Base-by-base conservation (phyloP, 164 flowering plant genomes). In the Umbilicus rupestris region DNA sequence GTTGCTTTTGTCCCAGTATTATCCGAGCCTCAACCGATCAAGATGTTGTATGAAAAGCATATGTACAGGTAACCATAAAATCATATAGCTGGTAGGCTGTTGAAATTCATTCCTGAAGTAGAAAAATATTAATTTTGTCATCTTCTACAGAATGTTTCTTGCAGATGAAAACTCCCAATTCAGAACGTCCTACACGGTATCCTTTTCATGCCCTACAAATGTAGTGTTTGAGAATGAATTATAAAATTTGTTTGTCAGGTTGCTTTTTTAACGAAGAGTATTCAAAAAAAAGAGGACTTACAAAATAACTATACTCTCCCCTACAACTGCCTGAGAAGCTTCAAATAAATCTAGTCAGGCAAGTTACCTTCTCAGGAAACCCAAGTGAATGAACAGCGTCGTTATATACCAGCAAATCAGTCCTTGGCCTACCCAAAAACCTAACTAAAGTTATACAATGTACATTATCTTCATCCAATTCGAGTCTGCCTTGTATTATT, bases 31-130 rank as follows among this genome's bases (percentile, higher is more conserved):
- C 67, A 94, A 94, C 68, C 86, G 99, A 42, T 91, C 99, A 64
- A 87, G 87, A 83, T 94, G 99, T 82, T 94, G 99, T 83, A 73
- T 68, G 77, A 94, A 94, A 79, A 87, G 99, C 76, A 94, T 94
- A 73, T 94, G 99, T 69, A 94, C 99, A 81, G 99, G 99, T 94
- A 80, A 47, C 15, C 26, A 7, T 58, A 28, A 11, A 16, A 24
- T 58, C 30, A 4, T 58, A 33, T 68, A 39, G 15, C 20, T 63
- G 37, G 44, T 33, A 11, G 22, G 59, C 1, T 72, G 29, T 29
- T 20, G 39, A n/a, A 60, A 49, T 35, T 35, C 57, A 7, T 16
- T 50, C 57, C 26, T 16, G 26, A 24, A 19, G 8, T 7, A n/a
- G 17, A 8, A 28, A 16, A 58, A 3, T 68, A 62, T 28, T 76